These are phyloP conservation scores for Termitomyces sp. DNA, from an alignment of 768 basidiomycete genomes.

Conservation along the genomic window DNA sequence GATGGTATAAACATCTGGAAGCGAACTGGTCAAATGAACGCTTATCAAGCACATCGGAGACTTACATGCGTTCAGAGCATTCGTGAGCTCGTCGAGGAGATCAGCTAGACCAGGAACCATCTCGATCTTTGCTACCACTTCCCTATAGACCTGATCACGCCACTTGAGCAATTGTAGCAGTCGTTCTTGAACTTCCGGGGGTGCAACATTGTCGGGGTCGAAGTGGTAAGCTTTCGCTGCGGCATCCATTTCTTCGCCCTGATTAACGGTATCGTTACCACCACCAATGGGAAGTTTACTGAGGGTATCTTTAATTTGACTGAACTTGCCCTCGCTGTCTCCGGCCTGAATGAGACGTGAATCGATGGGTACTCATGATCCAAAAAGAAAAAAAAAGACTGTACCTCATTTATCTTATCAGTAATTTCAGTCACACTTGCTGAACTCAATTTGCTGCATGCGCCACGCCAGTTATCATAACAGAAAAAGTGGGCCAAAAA, in stretches of 20 bases:
- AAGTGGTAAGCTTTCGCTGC: slow-evolving; percentile 55
- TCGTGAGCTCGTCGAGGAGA: slow-evolving; percentile 55
- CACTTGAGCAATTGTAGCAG: slow-evolving; percentile 54
- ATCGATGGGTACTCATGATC: neutral
- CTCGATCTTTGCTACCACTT: slow-evolving; percentile 50
- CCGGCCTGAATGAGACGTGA: slow-evolving; percentile 20
- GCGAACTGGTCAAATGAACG: slow-evolving; percentile 3
- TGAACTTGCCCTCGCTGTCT: slow-evolving; percentile 26
- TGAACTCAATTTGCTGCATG: slow-evolving; percentile 46
- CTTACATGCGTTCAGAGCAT: slow-evolving; percentile 64
- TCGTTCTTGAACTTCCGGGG: slow-evolving; percentile 56
- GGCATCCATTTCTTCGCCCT: slow-evolving; percentile 51
- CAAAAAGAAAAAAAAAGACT: neutral
- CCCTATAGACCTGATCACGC: slow-evolving; percentile 54
- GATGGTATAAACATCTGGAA: slow-evolving; percentile 55
- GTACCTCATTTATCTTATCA: slow-evolving; percentile 39
- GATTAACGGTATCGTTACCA: slow-evolving; percentile 40
- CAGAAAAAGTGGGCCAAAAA: neutral
- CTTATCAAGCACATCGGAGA: neutral
- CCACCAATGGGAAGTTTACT: slow-evolving; percentile 47
- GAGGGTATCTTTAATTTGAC: slow-evolving; percentile 37
- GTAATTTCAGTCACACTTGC: slow-evolving; percentile 56
- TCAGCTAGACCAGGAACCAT: slow-evolving; percentile 57
- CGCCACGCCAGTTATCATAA: slow-evolving; percentile 1
- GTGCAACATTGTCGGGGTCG: slow-evolving; percentile 56